Evolutionary conservation across 805 yeast species (phyloP), one percentile per base, ranked within the genome.

Genomic region (Candida patagonica): DNA sequence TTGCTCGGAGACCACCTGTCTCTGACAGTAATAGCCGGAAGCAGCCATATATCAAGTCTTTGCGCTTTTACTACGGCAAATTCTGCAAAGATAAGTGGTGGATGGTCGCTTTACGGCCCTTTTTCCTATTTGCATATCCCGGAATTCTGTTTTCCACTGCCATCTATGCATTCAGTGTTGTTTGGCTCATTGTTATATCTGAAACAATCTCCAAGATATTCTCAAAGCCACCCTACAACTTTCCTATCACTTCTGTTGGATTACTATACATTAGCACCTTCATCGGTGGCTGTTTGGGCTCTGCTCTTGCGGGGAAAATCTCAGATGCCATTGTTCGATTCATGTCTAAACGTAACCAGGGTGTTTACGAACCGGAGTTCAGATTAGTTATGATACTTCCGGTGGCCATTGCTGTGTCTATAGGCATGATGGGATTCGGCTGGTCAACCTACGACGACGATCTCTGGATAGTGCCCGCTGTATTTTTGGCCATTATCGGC

Each of bases 361-460:
- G 81, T 1, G 54, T 71, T 5, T 76, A 76, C 54, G 82, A 76
- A 57, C 81, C 82, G 3, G 82, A 76, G 53, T 74, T 71, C 52
- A 62, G 81, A 24, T 58, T 75, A 26, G 43, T 74, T 19, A 71
- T 75, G 78, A 56, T 73, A 16, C 26, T 71, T 10, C 78, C 78
- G 1, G 68, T 73, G 15, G 54, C 66, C 42, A 44, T 72, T 8
- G 42, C 71, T 2, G 59, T 63, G 7, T 40, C 65, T 4, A 60
- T 72, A 30, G 82, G 81, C 2, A 59, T 75, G 32, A 69, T 76
- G 66, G 82, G 80, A 4, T 76, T 71, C 51, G 82, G 82, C 4
- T 76, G 81, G 80, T 62, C 78, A 2, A 55, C 75, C 0, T 55
- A 62, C 17, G 62, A 54, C 4, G 49, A 61, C 13, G 75, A 73